phyloP scores from a whole-genome alignment of 139 green algal species.

The Zygnema circumcarinatum region DNA sequence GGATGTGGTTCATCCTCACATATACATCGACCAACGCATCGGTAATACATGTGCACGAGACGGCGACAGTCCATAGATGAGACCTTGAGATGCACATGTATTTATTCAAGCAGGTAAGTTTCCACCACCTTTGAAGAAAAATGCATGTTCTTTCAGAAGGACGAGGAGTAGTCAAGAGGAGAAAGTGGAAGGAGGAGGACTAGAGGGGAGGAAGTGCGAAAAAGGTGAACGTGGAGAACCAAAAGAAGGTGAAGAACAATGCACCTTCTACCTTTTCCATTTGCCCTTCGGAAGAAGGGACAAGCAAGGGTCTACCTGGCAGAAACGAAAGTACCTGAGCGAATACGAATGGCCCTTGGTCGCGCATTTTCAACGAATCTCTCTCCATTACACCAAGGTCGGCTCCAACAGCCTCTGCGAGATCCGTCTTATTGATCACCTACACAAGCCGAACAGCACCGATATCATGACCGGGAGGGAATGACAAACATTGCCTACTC shows the following conservation, averaged over 20 bases:
- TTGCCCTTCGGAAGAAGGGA: not conserved
- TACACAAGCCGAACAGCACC: conserved; percentile 10
- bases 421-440: conserved; percentile 68
- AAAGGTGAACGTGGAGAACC: not conserved
- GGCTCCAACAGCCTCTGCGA: conserved; percentile 64
- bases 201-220: not conserved
- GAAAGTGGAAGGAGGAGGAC: conserved; percentile 3
- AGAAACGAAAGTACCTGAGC: conserved; percentile 40
- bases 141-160: not conserved
- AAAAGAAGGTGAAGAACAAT: not conserved
- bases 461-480: not conserved
- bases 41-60: not conserved
- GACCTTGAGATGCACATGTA: too few species aligned
- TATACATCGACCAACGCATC: not conserved
- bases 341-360: conserved; percentile 58
- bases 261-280: not conserved
- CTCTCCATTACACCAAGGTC: conserved; percentile 63
- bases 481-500: not conserved
- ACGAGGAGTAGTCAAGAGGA: not conserved
- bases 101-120: too few species aligned
- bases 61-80: too few species aligned
- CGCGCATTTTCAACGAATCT: conserved; percentile 58
- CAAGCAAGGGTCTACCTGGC: not conserved
- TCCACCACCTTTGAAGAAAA: too few species aligned
- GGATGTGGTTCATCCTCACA: not conserved